Evolutionary conservation across 306 rosid species (phyloP).

Genomic region (Vicia sativa): DNA sequence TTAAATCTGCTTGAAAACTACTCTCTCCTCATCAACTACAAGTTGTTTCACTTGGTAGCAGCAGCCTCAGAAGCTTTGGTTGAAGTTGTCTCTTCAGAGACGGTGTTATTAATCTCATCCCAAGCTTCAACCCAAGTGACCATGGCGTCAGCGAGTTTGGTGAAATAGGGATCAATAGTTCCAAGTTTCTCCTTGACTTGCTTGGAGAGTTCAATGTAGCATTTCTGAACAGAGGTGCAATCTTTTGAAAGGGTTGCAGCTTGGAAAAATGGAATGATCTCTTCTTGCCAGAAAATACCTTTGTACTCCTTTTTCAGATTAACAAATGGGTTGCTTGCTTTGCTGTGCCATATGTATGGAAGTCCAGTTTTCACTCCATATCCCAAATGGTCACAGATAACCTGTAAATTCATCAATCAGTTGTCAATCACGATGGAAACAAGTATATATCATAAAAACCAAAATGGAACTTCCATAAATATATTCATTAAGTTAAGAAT

Average conservation of each 20-base stretch:
- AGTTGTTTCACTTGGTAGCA: constrained; percentile 50
- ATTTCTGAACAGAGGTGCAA: constrained; percentile 68
- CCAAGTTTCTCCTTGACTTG: constrained; percentile 76
- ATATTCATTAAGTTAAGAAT: neutral
- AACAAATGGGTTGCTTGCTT: constrained; percentile 94
- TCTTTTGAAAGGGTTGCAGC: constrained; percentile 62
- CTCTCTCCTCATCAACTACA: constrained; percentile 11
- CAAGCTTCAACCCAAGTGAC: constrained; percentile 93
- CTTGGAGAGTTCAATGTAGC: constrained; percentile 89
- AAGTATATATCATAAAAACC: neutral
- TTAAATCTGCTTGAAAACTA: constrained; percentile 29
- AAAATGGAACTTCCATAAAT: neutral
- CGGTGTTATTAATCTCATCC: constrained; percentile 77
- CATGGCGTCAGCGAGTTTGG: constrained; percentile 85
- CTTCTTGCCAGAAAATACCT: constrained; percentile 93
- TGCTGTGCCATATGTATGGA: constrained; percentile 97
- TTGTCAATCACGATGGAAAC: neutral
- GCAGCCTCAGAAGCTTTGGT: constrained; percentile 44
- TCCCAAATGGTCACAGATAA: constrained; percentile 83
- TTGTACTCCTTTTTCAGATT: constrained; percentile 88
- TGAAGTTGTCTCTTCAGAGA: constrained; percentile 45
- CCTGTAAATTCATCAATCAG: constrained; percentile 46
- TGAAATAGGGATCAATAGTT: constrained; percentile 63
- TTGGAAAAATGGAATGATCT: constrained; percentile 84
- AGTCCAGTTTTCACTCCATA: constrained; percentile 85